Conservation (phyloP, 768 basidiomycete species). For the Podaxis mareebaensis region DNA sequence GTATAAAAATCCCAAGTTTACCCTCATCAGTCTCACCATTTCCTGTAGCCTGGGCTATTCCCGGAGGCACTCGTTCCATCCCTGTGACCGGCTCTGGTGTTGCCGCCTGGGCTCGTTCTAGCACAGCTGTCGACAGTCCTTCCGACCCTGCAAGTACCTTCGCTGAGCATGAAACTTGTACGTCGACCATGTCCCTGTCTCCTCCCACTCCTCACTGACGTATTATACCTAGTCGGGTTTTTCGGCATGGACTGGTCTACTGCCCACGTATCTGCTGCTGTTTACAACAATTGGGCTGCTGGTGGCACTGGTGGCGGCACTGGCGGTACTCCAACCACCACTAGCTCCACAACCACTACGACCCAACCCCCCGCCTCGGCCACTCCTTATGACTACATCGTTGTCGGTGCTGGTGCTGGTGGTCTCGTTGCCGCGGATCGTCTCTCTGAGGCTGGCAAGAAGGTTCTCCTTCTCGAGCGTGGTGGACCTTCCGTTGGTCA, state of each 20-base stretch:
- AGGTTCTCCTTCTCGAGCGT: slow-evolving; percentile 61
- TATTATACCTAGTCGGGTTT: slow-evolving; percentile 48
- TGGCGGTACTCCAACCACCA: no score
- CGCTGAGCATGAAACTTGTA: slow-evolving; percentile 60
- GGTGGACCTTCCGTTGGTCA: slow-evolving; percentile 61
- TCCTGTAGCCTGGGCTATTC: slow-evolving; percentile 37
- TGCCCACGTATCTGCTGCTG: slow-evolving; percentile 45
- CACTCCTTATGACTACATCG: slow-evolving; percentile 53
- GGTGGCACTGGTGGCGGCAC: slow-evolving; percentile 45
- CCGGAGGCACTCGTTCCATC: slow-evolving; percentile 38
- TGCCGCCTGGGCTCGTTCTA: slow-evolving; percentile 53
- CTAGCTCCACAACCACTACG: slow-evolving; percentile 32
- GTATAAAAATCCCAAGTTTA: slow-evolving; percentile 20
- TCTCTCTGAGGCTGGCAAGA: slow-evolving; percentile 61
- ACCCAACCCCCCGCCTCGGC: slow-evolving; percentile 32
- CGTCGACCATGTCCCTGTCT: slow-evolving; percentile 19
- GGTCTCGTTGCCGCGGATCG: slow-evolving; percentile 62
- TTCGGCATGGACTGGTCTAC: slow-evolving; percentile 50
- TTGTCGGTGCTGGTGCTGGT: slow-evolving; percentile 59
- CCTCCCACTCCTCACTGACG: background rate
- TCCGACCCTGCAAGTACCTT: slow-evolving; percentile 52
- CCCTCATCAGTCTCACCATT: background rate
- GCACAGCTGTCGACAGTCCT: slow-evolving; percentile 45
- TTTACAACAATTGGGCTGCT: slow-evolving; percentile 51
- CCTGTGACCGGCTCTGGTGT: slow-evolving; percentile 35